These are phyloP conservation scores for Neocallimastix lanati DNA, from an alignment of 192 early-diverging fungal species.

Conservation along the genomic window DNA sequence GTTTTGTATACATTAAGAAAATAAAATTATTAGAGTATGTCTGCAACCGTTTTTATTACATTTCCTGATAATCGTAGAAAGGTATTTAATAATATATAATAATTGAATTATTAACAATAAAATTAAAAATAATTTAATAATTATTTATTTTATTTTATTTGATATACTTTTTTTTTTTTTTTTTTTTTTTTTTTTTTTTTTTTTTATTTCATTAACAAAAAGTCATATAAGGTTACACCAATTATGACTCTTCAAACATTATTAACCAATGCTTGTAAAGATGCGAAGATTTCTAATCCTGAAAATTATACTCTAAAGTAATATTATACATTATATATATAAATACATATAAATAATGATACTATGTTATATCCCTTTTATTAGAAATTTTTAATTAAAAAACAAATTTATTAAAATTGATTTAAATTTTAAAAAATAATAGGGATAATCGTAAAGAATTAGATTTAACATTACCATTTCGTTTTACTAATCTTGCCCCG, in stretches of 20 bases:
- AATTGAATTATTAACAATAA: too few relatives aligned
- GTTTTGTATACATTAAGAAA: background rate
- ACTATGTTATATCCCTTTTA: too few relatives aligned
- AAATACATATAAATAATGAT: background rate
- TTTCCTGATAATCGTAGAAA: background rate
- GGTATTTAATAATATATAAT: too few relatives aligned
- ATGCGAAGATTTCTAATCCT: conserved; percentile 25
- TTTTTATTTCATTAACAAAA: background rate
- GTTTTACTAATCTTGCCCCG: conserved; percentile 63
- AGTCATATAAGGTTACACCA: conserved; percentile 43
- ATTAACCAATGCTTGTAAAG: conserved; percentile 35
- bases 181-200: too few relatives aligned
- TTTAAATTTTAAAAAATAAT: background rate
- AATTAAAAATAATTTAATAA: too few relatives aligned
- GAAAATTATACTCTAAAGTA: conserved; percentile 44
- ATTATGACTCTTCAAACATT: conserved; percentile 51
- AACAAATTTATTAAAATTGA: too few relatives aligned
- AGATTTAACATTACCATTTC: conserved; percentile 51
- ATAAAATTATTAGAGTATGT: background rate
- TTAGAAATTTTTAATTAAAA: too few relatives aligned
- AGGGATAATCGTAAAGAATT: conserved; percentile 35
- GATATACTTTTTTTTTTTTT: too few relatives aligned
- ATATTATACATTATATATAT: background rate
- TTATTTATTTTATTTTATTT: too few relatives aligned
- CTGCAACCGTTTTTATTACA: background rate